phyloP scores from a whole-genome alignment of 345 rosid genomes.

The Stellera chamaejasme region DNA sequence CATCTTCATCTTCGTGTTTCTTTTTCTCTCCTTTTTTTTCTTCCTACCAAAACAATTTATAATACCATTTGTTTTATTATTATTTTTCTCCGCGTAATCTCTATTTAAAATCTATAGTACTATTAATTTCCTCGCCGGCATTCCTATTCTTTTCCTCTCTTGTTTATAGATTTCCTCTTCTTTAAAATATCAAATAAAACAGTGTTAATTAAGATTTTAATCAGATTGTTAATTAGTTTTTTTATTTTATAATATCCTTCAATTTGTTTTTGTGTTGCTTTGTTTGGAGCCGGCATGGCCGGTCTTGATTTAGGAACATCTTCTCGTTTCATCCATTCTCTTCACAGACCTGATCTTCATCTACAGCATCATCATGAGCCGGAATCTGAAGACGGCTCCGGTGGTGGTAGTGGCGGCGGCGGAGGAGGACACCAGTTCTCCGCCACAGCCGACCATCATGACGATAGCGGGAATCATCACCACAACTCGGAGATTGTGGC shows the following conservation, averaged over 20 bases:
- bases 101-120: slow-evolving; percentile 3
- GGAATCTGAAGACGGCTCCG: slow-evolving; percentile 33
- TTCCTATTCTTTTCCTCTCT: slow-evolving; percentile 14
- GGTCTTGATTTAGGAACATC: slow-evolving; percentile 37
- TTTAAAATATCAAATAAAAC: slow-evolving; percentile 11
- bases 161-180: slow-evolving; percentile 16
- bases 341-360: slow-evolving; percentile 47
- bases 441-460: slow-evolving; percentile 14
- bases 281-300: slow-evolving; percentile 30
- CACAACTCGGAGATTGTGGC: slow-evolving; percentile 33
- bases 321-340: slow-evolving; percentile 30
- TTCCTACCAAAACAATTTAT: background rate
- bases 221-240: slow-evolving; percentile 9
- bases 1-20: background rate
- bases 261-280: slow-evolving; percentile 12
- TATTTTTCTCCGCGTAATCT: slow-evolving; percentile 1
- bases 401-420: slow-evolving; percentile 23
- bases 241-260: slow-evolving; percentile 13
- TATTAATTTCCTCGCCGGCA: slow-evolving; percentile 1
- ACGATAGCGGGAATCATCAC: slow-evolving; percentile 30
- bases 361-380: slow-evolving; percentile 34
- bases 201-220: slow-evolving; percentile 16
- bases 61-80: background rate
- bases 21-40: background rate
- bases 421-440: slow-evolving; percentile 31